Evolutionary conservation across 225 moss, liverwort and hornwort genomes (phyloP).

Genomic region (Polytrichum formosum): DNA sequence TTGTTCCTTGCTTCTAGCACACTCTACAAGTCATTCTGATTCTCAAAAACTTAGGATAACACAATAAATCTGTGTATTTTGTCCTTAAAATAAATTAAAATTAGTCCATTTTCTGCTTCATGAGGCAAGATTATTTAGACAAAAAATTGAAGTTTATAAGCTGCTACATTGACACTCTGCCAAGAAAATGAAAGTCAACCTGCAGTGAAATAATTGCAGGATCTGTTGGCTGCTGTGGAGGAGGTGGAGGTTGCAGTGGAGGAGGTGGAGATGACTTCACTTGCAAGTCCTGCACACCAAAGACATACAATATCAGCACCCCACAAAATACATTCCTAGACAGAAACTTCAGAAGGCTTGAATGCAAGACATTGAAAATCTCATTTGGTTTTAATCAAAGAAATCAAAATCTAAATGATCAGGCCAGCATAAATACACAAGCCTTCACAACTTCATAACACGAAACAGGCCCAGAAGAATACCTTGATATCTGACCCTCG

Average conservation of each 20-base stretch:
- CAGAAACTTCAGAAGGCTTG: not conserved
- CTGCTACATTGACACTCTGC: too few species aligned
- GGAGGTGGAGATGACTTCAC: slow-evolving; percentile 97
- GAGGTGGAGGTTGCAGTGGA: slow-evolving; percentile 67
- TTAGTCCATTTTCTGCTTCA: too few species aligned
- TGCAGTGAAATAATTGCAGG: slow-evolving; percentile 99
- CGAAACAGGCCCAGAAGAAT: not conserved
- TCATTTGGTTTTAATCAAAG: too few species aligned
- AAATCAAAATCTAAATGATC: too few species aligned
- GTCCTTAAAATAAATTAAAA: too few species aligned
- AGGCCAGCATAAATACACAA: not conserved
- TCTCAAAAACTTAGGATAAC: too few species aligned
- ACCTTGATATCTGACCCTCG: slow-evolving; percentile 99
- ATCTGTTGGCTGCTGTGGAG: slow-evolving; percentile 80
- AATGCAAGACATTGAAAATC: too few species aligned
- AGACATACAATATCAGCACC: slow-evolving; percentile 10
- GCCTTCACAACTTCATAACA: not conserved
- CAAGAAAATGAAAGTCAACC: slow-evolving; percentile 34
- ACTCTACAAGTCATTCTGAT: too few species aligned
- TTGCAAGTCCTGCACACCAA: slow-evolving; percentile 77
- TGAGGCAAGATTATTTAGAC: too few species aligned
- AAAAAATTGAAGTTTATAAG: too few species aligned
- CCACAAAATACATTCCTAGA: not conserved
- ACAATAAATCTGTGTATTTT: too few species aligned
- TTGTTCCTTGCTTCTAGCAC: too few species aligned